A percentile compares a stretch with the other conserved stretches of the same genome.
These are phyloP conservation scores for Ceratobasidium sp. DNA, from an alignment of 1,284 basidiomycete genomes.

Conservation along the genomic window DNA sequence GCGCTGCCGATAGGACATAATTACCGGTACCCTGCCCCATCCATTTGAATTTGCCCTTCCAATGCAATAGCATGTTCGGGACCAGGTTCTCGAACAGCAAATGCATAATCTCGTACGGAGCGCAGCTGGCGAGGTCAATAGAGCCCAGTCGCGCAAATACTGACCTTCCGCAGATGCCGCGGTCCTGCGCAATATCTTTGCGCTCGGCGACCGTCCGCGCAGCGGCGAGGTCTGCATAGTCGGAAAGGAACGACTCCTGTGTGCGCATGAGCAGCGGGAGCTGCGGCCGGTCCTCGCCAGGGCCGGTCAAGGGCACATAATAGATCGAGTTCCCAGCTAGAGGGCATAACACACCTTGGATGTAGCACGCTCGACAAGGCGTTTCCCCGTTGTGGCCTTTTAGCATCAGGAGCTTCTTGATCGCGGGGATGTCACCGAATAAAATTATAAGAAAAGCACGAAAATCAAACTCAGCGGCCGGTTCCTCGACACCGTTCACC, in stretches of 20 bases:
- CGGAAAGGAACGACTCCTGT: neutral
- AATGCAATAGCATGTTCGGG: constrained; percentile 34
- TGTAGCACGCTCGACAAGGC: neutral
- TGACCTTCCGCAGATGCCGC: constrained; percentile 42
- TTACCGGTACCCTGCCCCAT: too few species aligned
- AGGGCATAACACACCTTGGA: constrained; percentile 40
- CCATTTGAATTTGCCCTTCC: neutral
- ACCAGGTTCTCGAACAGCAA: constrained; percentile 47
- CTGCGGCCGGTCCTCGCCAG: neutral
- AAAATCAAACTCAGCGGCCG: too few species aligned
- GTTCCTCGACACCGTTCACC: too few species aligned
- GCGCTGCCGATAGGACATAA: too few species aligned
- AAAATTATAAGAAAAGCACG: constrained; percentile 32
- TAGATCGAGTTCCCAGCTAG: neutral
- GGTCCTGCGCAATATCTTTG: constrained; percentile 2
- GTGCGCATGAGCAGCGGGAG: constrained; percentile 29
- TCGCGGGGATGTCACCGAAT: constrained; percentile 46
- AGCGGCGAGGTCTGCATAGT: neutral
- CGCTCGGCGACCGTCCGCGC: neutral
- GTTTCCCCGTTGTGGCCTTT: neutral
- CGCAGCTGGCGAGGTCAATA: constrained; percentile 33
- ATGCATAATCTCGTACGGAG: constrained; percentile 50
- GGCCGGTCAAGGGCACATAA: constrained; percentile 33
- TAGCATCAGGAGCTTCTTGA: constrained; percentile 13
- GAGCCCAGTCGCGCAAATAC: constrained; percentile 30